Percentiles rank a stretch among this genome's conserved stretches.
Conservation (phyloP, 169 alveolate species). For the Cryptosporidium parvum region DNA sequence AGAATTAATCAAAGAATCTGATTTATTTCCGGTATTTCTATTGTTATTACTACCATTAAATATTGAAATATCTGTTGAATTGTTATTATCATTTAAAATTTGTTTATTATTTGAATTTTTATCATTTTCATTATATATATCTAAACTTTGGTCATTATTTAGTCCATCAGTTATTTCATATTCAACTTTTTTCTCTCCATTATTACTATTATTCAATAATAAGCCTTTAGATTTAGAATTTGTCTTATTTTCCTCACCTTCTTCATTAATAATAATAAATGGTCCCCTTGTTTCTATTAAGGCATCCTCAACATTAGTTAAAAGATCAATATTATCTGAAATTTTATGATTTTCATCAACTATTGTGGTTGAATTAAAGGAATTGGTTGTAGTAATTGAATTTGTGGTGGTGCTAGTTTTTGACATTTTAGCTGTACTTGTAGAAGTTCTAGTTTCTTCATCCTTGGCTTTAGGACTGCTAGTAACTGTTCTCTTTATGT, state of each 20-base stretch:
- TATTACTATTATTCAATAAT: neutral
- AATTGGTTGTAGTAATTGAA: neutral
- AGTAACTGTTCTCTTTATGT: neutral
- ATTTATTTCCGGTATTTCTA: neutral
- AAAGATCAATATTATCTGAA: no score
- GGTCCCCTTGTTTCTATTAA: neutral
- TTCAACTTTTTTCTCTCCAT: neutral
- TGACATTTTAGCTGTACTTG: no score
- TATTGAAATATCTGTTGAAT: neutral
- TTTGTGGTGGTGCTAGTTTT: neutral
- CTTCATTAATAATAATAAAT: neutral
- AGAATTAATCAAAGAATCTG: neutral
- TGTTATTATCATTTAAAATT: neutral
- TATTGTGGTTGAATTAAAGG: neutral
- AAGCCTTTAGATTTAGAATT: neutral
- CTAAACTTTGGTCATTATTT: neutral
- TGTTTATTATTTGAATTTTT: neutral
- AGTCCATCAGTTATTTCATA: neutral
- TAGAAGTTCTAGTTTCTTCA: no score
- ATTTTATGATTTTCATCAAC: neutral
- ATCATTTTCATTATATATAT: neutral
- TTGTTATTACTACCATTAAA: neutral
- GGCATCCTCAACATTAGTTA: neutral
- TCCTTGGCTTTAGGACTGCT: no score
- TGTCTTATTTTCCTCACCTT: neutral